Evolutionary conservation across 139 green algal genomes (phyloP).

Genomic region (Yamagishiella unicocca): DNA sequence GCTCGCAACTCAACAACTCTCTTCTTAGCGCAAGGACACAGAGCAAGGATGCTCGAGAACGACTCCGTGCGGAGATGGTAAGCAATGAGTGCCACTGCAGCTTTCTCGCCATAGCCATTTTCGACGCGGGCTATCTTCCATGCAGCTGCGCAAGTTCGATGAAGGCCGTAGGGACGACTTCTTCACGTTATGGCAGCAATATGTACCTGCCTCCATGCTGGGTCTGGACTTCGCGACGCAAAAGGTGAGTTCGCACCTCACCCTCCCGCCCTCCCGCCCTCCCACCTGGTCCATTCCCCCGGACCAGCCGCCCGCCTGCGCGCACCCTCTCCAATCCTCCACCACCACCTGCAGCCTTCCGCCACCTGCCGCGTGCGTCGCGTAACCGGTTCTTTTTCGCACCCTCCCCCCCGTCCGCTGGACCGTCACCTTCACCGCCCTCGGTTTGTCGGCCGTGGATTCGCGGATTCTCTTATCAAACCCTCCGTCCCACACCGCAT

Average conservation of each 20-base stretch:
- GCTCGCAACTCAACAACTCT: background rate
- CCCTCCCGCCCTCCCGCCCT: background rate
- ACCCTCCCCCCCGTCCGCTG: background rate
- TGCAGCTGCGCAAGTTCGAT: conserved; percentile 64
- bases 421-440: too few species aligned
- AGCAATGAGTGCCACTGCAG: background rate
- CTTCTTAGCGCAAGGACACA: background rate
- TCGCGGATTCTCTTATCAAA: too few species aligned
- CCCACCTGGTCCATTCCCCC: too few species aligned
- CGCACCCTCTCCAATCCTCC: background rate
- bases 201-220: conserved; percentile 44
- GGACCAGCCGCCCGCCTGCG: too few species aligned
- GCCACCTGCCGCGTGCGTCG: too few species aligned
- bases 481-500: too few species aligned
- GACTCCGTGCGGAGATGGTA: conserved; percentile 51
- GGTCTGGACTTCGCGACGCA: conserved; percentile 41
- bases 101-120: too few species aligned
- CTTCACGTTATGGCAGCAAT: conserved; percentile 55
- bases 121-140: background rate
- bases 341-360: background rate
- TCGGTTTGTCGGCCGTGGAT: too few species aligned
- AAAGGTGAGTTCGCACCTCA: conserved; percentile 2
- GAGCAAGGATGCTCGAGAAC: conserved; percentile 27
- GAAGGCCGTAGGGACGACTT: conserved; percentile 54
- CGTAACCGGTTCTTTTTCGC: background rate